phyloP scores from a whole-genome alignment of 768 basidiomycete genomes.

The Rhizopogon vinicolor region DNA sequence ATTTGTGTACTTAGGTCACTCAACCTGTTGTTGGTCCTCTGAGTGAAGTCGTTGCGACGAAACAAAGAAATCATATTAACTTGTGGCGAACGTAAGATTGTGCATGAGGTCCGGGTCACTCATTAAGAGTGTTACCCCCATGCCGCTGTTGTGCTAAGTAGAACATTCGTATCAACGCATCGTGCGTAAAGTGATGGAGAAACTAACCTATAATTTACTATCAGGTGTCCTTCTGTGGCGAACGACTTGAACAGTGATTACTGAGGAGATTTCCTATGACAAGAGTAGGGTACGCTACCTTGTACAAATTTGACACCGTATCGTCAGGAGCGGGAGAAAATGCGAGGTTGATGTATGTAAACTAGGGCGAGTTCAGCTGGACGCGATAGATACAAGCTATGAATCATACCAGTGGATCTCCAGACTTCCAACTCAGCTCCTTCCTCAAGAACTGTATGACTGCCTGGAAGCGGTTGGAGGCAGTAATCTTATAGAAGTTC shows the following conservation, averaged over 20 bases:
- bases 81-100: not conserved
- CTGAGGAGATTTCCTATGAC: not conserved
- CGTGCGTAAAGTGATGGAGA: too few species aligned
- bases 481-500: constrained; percentile 97
- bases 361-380: constrained; percentile 37
- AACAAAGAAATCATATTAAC: not conserved
- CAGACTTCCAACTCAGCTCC: constrained; percentile 82
- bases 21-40: not conserved
- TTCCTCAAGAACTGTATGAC: constrained; percentile 91
- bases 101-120: not conserved
- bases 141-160: constrained; percentile 52
- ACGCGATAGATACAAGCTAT: constrained; percentile 42
- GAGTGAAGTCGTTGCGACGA: not conserved
- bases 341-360: constrained; percentile 74
- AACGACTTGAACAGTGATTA: constrained; percentile 53
- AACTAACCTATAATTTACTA: constrained; percentile 84
- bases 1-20: too few species aligned
- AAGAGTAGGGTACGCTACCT: constrained; percentile 31
- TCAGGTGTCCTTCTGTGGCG: constrained; percentile 82
- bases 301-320: constrained; percentile 66
- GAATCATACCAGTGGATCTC: constrained; percentile 66
- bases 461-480: constrained; percentile 90
- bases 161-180: not conserved
- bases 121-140: constrained; percentile 42
- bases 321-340: constrained; percentile 78